Evolutionary conservation across 345 rosid species (phyloP).

Genomic region (Lagerstroemia speciosa): DNA sequence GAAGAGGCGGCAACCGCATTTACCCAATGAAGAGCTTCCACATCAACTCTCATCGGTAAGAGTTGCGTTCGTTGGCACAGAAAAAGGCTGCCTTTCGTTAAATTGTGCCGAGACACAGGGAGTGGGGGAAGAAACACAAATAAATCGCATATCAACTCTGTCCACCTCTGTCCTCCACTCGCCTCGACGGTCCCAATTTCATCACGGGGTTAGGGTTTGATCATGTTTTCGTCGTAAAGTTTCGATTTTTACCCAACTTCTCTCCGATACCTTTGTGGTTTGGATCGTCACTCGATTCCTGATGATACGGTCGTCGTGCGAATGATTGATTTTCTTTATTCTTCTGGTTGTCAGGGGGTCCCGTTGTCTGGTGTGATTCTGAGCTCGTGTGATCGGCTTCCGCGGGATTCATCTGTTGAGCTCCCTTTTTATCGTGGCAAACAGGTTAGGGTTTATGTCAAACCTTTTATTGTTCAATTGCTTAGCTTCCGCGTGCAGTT

Average conservation of each 20-base stretch:
- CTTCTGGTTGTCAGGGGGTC: slow-evolving; percentile 4
- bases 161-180: slow-evolving; percentile 6
- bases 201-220: slow-evolving; percentile 25
- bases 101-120: background rate
- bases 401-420: slow-evolving; percentile 2
- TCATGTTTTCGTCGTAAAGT: background rate
- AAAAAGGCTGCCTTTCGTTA: slow-evolving; percentile 3
- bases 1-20: background rate
- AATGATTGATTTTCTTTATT: background rate
- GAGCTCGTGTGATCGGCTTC: slow-evolving; percentile 11
- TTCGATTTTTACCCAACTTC: background rate
- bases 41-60: slow-evolving; percentile 14
- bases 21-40: background rate
- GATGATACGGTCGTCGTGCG: background rate
- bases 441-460: slow-evolving; percentile 8
- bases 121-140: background rate
- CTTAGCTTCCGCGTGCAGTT: background rate
- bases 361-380: slow-evolving; percentile 7
- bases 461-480: background rate
- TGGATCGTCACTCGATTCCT: background rate
- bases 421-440: slow-evolving; percentile 4
- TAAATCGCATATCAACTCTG: background rate
- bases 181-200: slow-evolving; percentile 25
- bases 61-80: slow-evolving; percentile 23
- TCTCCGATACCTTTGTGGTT: background rate